These are phyloP conservation scores for Claviceps monticola DNA, from an alignment of 2,329 filamentous ascomycete species.

Conservation along the genomic window DNA sequence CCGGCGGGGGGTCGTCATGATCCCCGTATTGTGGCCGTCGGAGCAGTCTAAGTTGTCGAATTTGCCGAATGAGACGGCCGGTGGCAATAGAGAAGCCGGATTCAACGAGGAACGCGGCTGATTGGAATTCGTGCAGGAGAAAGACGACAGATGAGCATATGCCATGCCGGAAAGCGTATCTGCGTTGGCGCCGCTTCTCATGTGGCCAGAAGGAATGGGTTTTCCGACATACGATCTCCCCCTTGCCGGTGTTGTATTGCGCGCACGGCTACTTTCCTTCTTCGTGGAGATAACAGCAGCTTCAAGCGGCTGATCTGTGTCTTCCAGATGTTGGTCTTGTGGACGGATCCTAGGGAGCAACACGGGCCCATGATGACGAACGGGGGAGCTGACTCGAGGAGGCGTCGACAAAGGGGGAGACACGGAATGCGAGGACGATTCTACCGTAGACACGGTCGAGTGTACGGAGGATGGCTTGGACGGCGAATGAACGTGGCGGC, in stretches of 20 bases:
- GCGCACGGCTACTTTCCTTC: not conserved
- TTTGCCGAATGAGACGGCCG: constrained; percentile 37
- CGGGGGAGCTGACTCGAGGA: constrained; percentile 48
- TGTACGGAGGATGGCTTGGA: constrained; percentile 56
- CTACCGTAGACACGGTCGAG: constrained; percentile 40
- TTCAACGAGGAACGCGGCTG: constrained; percentile 13
- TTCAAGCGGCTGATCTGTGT: constrained; percentile 18
- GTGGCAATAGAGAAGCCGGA: constrained; percentile 45
- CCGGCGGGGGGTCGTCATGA: constrained; percentile 28
- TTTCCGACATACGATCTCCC: constrained; percentile 4
- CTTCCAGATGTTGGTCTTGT: constrained; percentile 61
- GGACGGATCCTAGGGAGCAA: constrained; percentile 75
- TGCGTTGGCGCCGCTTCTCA: constrained; percentile 47
- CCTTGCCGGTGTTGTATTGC: constrained; percentile 12
- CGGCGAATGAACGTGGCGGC: constrained; percentile 45
- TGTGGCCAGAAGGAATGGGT: constrained; percentile 31
- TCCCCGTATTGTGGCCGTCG: not conserved
- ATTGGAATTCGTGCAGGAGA: constrained; percentile 8
- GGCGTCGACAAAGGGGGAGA: constrained; percentile 58
- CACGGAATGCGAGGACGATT: constrained; percentile 48
- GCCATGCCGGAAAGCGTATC: constrained; percentile 33
- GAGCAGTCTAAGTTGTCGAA: constrained; percentile 25
- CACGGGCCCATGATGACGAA: constrained; percentile 65
- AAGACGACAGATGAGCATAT: constrained; percentile 26
- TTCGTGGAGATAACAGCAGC: constrained; percentile 1